Conservation (phyloP, 2,329 filamentous ascomycete genomes). For the Alternaria dauci region DNA sequence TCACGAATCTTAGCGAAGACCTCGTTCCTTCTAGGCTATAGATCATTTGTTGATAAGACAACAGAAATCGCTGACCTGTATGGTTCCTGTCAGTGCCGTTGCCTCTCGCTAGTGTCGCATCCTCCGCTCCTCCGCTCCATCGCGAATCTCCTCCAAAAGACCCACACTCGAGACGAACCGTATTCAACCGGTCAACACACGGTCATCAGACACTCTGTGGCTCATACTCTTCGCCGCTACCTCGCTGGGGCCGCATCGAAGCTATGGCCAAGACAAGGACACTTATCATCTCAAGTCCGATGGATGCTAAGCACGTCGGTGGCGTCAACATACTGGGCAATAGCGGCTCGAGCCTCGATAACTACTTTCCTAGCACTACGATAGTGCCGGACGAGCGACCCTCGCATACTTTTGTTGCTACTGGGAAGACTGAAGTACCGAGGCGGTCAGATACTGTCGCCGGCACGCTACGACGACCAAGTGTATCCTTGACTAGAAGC, state of each 20-base stretch:
- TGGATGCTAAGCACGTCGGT: constrained; percentile 45
- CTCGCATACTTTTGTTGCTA: constrained; percentile 37
- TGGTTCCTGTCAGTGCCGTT: background rate
- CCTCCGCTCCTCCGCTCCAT: constrained; percentile 16
- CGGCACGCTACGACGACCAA: constrained; percentile 34
- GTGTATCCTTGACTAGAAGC: constrained; percentile 37
- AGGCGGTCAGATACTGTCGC: constrained; percentile 41
- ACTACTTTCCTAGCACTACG: constrained; percentile 27
- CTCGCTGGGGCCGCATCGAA: constrained; percentile 12
- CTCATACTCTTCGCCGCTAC: constrained; percentile 9
- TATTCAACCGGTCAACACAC: constrained; percentile 26
- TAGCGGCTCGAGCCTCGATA: constrained; percentile 26
- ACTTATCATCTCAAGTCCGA: constrained; percentile 42
- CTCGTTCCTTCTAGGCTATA: constrained; percentile 17
- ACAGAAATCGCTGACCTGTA: background rate
- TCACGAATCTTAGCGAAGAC: constrained; percentile 19
- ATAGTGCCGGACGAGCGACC: constrained; percentile 39
- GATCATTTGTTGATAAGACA: background rate
- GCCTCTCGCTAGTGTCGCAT: constrained; percentile 8
- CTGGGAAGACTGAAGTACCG: constrained; percentile 34
- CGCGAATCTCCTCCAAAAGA: constrained; percentile 2
- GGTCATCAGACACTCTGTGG: constrained; percentile 13
- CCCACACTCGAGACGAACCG: constrained; percentile 32
- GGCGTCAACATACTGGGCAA: constrained; percentile 40
- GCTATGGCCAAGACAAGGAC: constrained; percentile 34